These are phyloP conservation scores for Arthrobotrys sphaeroides DNA, from an alignment of 2,329 filamentous ascomycete species.

Conservation along the genomic window DNA sequence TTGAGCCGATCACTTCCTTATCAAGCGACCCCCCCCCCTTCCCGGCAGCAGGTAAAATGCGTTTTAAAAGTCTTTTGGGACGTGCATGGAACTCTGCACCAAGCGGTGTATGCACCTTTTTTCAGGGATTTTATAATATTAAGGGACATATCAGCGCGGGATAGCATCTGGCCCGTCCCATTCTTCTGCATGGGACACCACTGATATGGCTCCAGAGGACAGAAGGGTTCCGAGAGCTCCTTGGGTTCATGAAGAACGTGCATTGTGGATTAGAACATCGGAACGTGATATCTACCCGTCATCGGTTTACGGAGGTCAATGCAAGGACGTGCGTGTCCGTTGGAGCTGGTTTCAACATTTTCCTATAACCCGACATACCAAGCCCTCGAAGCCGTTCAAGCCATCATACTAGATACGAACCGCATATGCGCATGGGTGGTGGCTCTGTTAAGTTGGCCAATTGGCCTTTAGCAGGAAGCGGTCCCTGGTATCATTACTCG, in stretches of 20 bases:
- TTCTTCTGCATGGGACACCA: no score
- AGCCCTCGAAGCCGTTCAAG: no score
- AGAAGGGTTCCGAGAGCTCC: background rate
- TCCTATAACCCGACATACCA: no score
- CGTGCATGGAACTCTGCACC: conserved; percentile 8
- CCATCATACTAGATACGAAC: no score
- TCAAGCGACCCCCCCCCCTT: background rate
- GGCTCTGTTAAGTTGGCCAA: no score
- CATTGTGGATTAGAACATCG: background rate
- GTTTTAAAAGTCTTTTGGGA: conserved; percentile 4
- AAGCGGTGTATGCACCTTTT: background rate
- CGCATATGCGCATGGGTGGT: no score
- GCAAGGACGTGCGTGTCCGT: no score
- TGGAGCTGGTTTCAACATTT: no score
- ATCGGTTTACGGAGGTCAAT: no score
- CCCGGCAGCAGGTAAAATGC: background rate
- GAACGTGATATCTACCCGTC: background rate
- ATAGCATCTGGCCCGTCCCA: background rate
- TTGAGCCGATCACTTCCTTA: background rate
- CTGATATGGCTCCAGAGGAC: no score
- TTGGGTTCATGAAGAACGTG: background rate
- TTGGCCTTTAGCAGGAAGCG: no score
- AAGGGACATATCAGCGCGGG: background rate
- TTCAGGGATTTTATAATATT: conserved; percentile 13
- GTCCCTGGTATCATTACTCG: no score